phyloP scores from a whole-genome alignment of 2,329 filamentous ascomycete genomes.

The Mycosphaerella sp. region DNA sequence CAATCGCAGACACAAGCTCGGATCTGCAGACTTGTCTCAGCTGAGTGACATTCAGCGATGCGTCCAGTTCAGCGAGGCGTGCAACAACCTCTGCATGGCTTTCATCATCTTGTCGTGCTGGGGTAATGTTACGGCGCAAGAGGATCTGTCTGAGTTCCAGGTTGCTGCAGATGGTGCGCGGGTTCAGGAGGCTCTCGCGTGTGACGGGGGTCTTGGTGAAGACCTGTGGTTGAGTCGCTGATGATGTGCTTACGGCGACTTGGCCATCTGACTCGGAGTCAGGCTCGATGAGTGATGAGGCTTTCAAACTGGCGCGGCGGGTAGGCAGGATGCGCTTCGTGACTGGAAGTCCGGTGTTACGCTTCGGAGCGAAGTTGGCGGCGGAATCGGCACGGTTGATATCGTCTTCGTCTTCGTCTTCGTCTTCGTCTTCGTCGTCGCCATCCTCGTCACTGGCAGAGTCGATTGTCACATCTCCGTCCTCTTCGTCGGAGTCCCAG shows the following conservation, averaged over 20 bases:
- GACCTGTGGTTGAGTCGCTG: background rate
- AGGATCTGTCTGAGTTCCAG: constrained; percentile 28
- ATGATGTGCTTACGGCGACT: background rate
- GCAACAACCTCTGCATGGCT: constrained; percentile 29
- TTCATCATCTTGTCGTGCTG: constrained; percentile 18
- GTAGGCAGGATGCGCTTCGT: constrained; percentile 6
- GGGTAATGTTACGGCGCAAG: constrained; percentile 21
- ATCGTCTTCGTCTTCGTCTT: constrained; percentile 8
- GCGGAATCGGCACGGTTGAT: constrained; percentile 2
- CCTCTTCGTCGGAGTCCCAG: constrained; percentile 11
- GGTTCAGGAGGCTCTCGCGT: constrained; percentile 24
- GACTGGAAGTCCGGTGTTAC: constrained; percentile 5
- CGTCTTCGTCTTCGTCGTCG: constrained; percentile 6
- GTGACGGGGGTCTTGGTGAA: constrained; percentile 17
- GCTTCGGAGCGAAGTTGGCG: constrained; percentile 1
- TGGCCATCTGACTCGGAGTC: background rate
- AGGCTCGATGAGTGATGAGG: background rate
- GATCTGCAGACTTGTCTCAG: constrained; percentile 19
- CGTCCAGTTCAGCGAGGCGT: constrained; percentile 23
- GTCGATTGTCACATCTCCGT: constrained; percentile 1
- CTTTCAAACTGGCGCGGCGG: constrained; percentile 4
- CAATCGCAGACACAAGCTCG: constrained; percentile 13
- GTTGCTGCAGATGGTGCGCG: constrained; percentile 26
- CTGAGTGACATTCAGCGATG: constrained; percentile 14
- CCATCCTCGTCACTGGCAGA: constrained; percentile 14